Conservation (phyloP, 2,329 filamentous ascomycete species). For the Parafenestella ontariensis region DNA sequence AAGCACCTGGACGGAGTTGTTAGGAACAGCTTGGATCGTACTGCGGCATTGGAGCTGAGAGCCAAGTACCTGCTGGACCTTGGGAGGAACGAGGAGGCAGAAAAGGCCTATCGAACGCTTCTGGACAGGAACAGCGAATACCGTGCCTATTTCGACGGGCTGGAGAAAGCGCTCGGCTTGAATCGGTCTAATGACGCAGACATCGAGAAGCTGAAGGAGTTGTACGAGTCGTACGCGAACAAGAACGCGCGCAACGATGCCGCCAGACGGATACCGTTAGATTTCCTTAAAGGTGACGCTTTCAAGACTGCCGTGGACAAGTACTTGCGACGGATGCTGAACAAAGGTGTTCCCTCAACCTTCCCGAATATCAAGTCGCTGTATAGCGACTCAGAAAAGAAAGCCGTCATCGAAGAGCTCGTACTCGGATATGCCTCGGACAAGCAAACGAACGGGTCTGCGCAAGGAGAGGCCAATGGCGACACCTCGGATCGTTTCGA, state of each 20-base stretch:
- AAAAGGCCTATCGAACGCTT: slow-evolving; percentile 78
- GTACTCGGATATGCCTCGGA: slow-evolving; percentile 79
- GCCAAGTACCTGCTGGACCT: slow-evolving; percentile 85
- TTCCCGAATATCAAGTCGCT: slow-evolving; percentile 97
- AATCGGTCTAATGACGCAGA: slow-evolving; percentile 66
- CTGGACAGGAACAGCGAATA: slow-evolving; percentile 89
- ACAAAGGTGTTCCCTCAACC: slow-evolving; percentile 92
- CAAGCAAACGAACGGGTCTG: slow-evolving; percentile 59
- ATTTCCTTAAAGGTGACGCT: slow-evolving; percentile 81
- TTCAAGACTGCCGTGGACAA: slow-evolving; percentile 79
- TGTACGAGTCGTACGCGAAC: slow-evolving; percentile 83
- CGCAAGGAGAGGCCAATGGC: slow-evolving; percentile 58
- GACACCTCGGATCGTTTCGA: slow-evolving; percentile 68
- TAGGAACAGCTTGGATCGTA: slow-evolving; percentile 81
- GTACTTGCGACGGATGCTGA: slow-evolving; percentile 84
- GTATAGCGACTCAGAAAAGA: slow-evolving; percentile 80
- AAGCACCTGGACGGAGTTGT: slow-evolving; percentile 82
- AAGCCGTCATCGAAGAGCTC: slow-evolving; percentile 74
- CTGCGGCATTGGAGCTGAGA: slow-evolving; percentile 83
- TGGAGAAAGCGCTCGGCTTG: slow-evolving; percentile 74
- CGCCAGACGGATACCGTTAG: slow-evolving; percentile 82
- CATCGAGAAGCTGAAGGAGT: slow-evolving; percentile 72
- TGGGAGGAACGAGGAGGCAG: slow-evolving; percentile 78
- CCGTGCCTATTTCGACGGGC: slow-evolving; percentile 80
- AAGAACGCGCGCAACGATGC: slow-evolving; percentile 87